Evolutionary conservation across 2,329 filamentous ascomycete species (phyloP), one percentile per base, ranked within the genome.

Genomic region (Dryadomyces quercivorus): DNA sequence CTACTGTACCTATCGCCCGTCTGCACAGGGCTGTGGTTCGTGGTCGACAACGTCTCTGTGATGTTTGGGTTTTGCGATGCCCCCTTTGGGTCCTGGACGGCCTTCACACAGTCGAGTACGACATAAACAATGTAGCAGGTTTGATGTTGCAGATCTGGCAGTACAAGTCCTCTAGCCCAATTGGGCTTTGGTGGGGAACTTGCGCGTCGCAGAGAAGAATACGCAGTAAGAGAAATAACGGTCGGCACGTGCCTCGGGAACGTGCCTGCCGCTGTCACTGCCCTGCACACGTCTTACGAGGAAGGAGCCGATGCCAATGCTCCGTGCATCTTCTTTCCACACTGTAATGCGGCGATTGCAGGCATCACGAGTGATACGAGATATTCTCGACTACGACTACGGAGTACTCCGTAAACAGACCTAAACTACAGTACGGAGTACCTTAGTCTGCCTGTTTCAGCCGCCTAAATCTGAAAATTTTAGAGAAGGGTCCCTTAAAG

Each of bases 91-190:
- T 20, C 18, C 20, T 31, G 51, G 36, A 12, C 15, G 5, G 12
- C 10, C 15, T 40, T 40, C 36, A 40, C 36, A 40, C 36, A 13
- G 16, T 15, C 8, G 6, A 6, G 49, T 26, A n/a, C 15, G 34
- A 48, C 52, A 56, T 59, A 36, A 53, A 58, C 18, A 47, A 50
- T 10, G 21, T 46, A 42, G 50, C 50, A 50, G 40, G 53, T 56
- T 51, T 42, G 56, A 34, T 18, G 56, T 59, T 54, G 51, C 58
- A 59, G 56, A 59, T 56, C 51, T 54, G 52, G 49, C 54, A 52
- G 56, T 50, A 53, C 51, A 53, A 53, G 16, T 12, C 12, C 50
- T 22, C 50, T 51, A 51, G 5, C 38, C 21, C 15, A 12, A 43
- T 51, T n/a, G 16, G 38, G 50, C 20, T 1, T 5, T 43, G 38